Evolutionary conservation across 1,139 yeast species (phyloP), one percentile per base, ranked within the genome.

Genomic region (Geotrichum citri-aurantii): DNA sequence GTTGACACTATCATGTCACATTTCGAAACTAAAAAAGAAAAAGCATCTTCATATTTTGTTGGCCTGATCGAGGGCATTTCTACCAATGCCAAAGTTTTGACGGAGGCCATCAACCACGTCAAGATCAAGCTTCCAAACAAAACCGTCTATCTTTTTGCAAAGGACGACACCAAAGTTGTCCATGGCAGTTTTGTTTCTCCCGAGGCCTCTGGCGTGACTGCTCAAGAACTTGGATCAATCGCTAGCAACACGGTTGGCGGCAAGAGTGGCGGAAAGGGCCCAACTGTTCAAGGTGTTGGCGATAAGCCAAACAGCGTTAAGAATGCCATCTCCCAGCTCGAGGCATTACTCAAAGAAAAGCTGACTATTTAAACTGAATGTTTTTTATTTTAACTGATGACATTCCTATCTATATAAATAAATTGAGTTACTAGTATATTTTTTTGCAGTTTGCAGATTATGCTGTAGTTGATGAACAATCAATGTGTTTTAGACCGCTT

Each of bases 191-290:
- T 84, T 75, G 80, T 93, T 59, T 83, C 95, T 2, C 89, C 92
- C 44, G 76, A 85, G 63, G 79, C 79, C 55, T 82, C 86, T 73
- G 93, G 93, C 57, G 76, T 90, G 48, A 80, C 84, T 66, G 97
- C 97, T 47, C 77, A 82, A 63, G 92, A 82, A 33, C 80, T 91
- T 65, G 96, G 95, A 44, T 76, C 79, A 59, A 77, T 81, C 60
- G 98, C 88, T 51, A 78, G 92, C 53, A 75, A 77, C 57, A 79
- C 80, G 67, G 84, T 95, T 67, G 99, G 99, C 65, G 99, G 99
- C 74, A 89, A 88, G 73, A 95, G 97, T 61, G 99, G 99, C 75
- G 99, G 99, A 73, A 93, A 90, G 76, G 98, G 97, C 63, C 89
- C 91, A 66, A 85, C 92, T 61, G 90, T 91, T 65, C 99, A 93